These are phyloP conservation scores for Podospora australis DNA, from an alignment of 495 filamentous ascomycete genomes.

Conservation along the genomic window DNA sequence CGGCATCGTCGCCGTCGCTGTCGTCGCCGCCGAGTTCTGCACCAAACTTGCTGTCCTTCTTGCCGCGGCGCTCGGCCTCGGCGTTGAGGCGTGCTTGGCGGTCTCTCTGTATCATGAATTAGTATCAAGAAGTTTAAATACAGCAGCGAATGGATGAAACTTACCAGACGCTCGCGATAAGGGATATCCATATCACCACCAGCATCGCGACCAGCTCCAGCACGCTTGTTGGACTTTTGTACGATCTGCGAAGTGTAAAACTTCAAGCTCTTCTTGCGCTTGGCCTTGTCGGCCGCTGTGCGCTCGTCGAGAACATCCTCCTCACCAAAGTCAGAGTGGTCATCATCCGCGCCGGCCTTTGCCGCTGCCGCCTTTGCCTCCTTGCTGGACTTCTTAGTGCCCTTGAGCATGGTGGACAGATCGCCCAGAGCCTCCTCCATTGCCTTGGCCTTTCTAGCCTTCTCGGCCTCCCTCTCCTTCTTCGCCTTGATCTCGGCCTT, in stretches of 20 bases:
- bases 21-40: conserved; percentile 54
- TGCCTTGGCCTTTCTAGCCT: conserved; percentile 37
- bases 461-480: conserved; percentile 25
- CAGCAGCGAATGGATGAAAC: neutral
- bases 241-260: conserved; percentile 97
- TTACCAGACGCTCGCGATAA: conserved; percentile 69
- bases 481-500: conserved; percentile 26
- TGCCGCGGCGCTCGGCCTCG: conserved; percentile 79
- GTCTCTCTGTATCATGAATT: conserved; percentile 45
- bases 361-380: conserved; percentile 23
- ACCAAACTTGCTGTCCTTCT: conserved; percentile 52
- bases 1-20: conserved; percentile 50
- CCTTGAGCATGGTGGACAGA: conserved; percentile 36
- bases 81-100: conserved; percentile 75
- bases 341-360: conserved; percentile 31
- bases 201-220: conserved; percentile 67
- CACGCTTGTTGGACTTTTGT: conserved; percentile 83
- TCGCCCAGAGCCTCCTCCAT: conserved; percentile 45
- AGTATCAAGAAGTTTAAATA: neutral
- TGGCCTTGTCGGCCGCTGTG: conserved; percentile 69
- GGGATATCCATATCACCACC: conserved; percentile 92
- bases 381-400: conserved; percentile 33
- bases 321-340: conserved; percentile 63
- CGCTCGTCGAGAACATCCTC: conserved; percentile 42
- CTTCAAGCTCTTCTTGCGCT: conserved; percentile 77